Conservation (phyloP, 1,139 yeast genomes). For the Hansenula anomala region DNA sequence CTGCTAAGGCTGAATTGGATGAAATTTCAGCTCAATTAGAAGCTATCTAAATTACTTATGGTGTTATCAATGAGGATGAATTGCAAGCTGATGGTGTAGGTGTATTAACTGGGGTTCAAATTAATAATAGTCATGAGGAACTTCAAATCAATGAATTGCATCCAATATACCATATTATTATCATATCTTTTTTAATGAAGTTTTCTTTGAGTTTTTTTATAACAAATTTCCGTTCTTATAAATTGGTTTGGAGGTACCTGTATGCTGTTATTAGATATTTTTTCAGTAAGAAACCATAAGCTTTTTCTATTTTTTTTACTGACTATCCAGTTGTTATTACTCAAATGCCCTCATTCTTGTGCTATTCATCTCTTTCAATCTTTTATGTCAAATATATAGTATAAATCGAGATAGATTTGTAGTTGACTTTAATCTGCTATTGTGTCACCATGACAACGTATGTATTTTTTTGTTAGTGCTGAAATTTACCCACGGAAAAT, state of each 20-base stretch:
- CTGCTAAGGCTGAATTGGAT: conserved; percentile 82
- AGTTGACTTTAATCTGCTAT: too few species aligned
- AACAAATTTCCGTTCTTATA: background rate
- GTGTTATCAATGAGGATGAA: background rate
- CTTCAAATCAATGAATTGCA: conserved; percentile 2
- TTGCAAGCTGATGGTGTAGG: too few species aligned
- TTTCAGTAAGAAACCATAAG: too few species aligned
- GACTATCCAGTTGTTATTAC: too few species aligned
- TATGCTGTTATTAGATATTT: background rate
- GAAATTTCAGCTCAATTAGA: conserved; percentile 94
- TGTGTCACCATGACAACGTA: background rate
- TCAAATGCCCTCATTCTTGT: too few species aligned
- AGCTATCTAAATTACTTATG: conserved; percentile 49
- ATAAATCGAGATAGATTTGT: too few species aligned
- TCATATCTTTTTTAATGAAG: background rate
- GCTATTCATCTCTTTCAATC: too few species aligned
- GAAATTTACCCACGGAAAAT: background rate
- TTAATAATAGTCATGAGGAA: too few species aligned
- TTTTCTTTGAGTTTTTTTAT: background rate
- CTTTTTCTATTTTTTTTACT: too few species aligned
- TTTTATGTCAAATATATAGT: too few species aligned
- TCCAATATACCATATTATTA: conserved; percentile 3
- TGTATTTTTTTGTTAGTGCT: background rate
- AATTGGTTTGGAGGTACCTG: background rate
- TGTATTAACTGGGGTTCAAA: too few species aligned